Evolutionary conservation across 768 basidiomycete genomes (phyloP), one percentile per base, ranked within the genome.

Genomic region (Leccinum arenicola): DNA sequence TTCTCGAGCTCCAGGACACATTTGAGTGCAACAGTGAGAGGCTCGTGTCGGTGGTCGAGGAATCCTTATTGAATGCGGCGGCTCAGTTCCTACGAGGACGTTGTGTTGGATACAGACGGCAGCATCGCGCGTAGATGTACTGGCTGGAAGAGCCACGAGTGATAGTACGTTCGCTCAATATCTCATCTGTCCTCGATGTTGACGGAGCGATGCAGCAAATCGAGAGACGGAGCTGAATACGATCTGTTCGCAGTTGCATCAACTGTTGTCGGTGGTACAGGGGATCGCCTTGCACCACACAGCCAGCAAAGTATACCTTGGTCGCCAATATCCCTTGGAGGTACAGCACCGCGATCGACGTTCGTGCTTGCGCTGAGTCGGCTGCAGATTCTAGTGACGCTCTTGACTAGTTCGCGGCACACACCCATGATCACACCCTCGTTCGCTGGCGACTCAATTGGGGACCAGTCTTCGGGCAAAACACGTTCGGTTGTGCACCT

Each of bases 1-100:
- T 92, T 71, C 68, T 86, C 19, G 78, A 82, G 10, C 74, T 92
- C 45, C 92, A 94, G 68, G 84, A 89, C 64, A 84, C 84, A 1
- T 93, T 94, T 64, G 88, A 93, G 70, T 91, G 87, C 72, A 94
- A 94, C 67, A 77, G 92, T 92, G 64, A 60, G 88, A 66, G 38
- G 14, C 57, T 49, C 56, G 45, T 14, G 11, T 35, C 59, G 15
- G 38, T 3, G 54, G 19, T 40, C 43, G 17, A 50, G 29, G 10
- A 43, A 52, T 36, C 27, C 27, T 52, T 56, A 33, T 60, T 65
- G 40, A 64, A 64, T 33, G 50, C 52, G 23, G 25, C 31, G 6
- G 29, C 38, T n/a, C 56, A 93, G 91, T 93, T 36, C 83, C 90
- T 3, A 82, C 84, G 1, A 80, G 88, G 55, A 67, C 90, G 6